Percentiles rank a stretch among this genome's conserved stretches.
Conservation (phyloP, 495 filamentous ascomycete genomes). For the Aspergillus bridgeri region DNA sequence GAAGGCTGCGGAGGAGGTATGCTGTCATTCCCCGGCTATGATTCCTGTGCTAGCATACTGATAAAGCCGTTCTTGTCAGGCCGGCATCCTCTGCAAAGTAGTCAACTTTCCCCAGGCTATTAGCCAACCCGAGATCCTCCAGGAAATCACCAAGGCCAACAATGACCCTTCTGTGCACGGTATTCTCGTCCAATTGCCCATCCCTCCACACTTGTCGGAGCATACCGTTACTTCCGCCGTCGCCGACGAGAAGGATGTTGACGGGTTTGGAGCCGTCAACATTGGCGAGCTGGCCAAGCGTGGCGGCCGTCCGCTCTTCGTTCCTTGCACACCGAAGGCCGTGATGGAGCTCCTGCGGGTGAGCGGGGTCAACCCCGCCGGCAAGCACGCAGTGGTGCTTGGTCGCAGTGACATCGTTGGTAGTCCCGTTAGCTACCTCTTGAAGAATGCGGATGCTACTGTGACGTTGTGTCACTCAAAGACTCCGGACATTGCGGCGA, state of each 20-base stretch:
- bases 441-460: conserved; percentile 93
- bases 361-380: conserved; percentile 74
- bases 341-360: conserved; percentile 89
- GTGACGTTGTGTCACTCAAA: conserved; percentile 94
- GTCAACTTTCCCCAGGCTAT: conserved; percentile 77
- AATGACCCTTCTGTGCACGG: conserved; percentile 85
- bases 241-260: conserved; percentile 91
- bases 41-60: conserved; percentile 5
- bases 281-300: conserved; percentile 96
- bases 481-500: conserved; percentile 65
- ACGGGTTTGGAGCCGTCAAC: conserved; percentile 90
- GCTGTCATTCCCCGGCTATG: conserved; percentile 7
- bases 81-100: conserved; percentile 83
- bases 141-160: conserved; percentile 76
- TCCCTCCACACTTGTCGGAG: conserved; percentile 86
- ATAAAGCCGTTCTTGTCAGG: conserved; percentile 44
- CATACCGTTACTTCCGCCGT: conserved; percentile 86
- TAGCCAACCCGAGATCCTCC: conserved; percentile 80
- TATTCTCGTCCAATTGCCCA: conserved; percentile 88
- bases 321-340: conserved; percentile 93
- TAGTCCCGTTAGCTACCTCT: conserved; percentile 89
- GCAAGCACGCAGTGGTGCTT: conserved; percentile 92
- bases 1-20: conserved; percentile 91
- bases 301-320: conserved; percentile 81
- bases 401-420: conserved; percentile 97